Evolutionary conservation across 2,329 filamentous ascomycete species (phyloP).

Genomic region (Trichoderma brevicompactum): DNA sequence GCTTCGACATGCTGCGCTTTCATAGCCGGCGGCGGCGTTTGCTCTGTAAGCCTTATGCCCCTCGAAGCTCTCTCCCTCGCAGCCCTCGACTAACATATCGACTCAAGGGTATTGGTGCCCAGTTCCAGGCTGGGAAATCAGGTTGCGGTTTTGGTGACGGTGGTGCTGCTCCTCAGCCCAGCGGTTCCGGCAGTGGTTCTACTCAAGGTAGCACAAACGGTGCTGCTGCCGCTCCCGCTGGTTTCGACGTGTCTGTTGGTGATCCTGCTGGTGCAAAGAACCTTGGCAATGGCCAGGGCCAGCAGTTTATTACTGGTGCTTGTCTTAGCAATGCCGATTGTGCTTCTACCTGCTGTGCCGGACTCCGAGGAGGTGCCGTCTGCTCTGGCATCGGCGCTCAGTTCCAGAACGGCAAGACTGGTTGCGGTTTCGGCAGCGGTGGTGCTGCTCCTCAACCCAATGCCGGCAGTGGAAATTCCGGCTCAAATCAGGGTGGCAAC

Average conservation of each 20-base stretch:
- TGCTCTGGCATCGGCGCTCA: constrained; percentile 38
- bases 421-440: constrained; percentile 38
- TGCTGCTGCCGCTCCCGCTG: constrained; percentile 13
- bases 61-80: not conserved
- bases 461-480: not conserved
- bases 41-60: constrained; percentile 32
- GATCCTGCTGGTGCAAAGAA: constrained; percentile 34
- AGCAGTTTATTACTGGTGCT: constrained; percentile 39
- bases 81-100: not conserved
- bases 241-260: constrained; percentile 30
- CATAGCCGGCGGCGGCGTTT: constrained; percentile 36
- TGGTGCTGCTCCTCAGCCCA: constrained; percentile 17
- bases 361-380: constrained; percentile 12
- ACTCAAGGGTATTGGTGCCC: constrained; percentile 34
- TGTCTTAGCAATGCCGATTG: constrained; percentile 38
- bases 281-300: constrained; percentile 35
- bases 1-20: constrained; percentile 38
- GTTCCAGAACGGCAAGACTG: constrained; percentile 41
- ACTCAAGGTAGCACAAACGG: constrained; percentile 29
- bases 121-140: constrained; percentile 40
- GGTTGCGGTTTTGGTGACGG: constrained; percentile 39
- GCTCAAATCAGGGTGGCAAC: constrained; percentile 32
- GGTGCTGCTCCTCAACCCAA: not conserved
- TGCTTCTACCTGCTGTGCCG: constrained; percentile 40
- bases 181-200: constrained; percentile 10